Evolutionary conservation across 2,329 filamentous ascomycete species (phyloP), one percentile per base, ranked within the genome.

Genomic region (Magnaporthales sp.): DNA sequence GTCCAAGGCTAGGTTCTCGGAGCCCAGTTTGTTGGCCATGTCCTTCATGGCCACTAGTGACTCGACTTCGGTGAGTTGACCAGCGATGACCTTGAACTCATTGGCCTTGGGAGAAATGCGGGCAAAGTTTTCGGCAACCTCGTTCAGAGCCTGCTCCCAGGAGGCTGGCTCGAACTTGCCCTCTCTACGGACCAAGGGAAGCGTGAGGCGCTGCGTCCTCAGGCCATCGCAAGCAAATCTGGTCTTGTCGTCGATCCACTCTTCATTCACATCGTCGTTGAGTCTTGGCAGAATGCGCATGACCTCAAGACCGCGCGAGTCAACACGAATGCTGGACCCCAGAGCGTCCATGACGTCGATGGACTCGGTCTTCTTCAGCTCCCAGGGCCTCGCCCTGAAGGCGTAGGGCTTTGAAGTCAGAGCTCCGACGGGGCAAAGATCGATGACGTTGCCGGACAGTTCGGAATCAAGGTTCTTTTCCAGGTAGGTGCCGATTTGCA

Each of bases 191-290:
- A 97, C 89, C 70, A 99, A 81, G 58, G 95, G 95, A 71, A 94
- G 95, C 46, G 95, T 98, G 67, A 99, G 84, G 75, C 95, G 88
- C 80, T 99, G 95, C 62, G 94, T 98, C 86, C 93, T 96, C 71
- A 99, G 84, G 64, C 95, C 95, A 77, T 99, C 95, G 77, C 93
- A 96, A 58, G 95, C 94, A 77, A 98, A 99, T 70, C 95, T 89
- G 56, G 92, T 89, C 85, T 98, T 99, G 83, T 99, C 95, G 80
- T 98, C 95, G 78, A 99, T 98, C 95, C 95, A 99, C 80, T 99
- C 95, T 82, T 99, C 95, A 78, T 99, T 99, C 73, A 99, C 88
- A 74, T 98, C 93, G 76, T 99, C 95, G 77, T 99, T 99, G 69
- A 99, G 84, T 73, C 95, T 88, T 68, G 95, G 95, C 19, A 97